Evolutionary conservation across 169 alveolate species (phyloP).

Genomic region (Ichthyophthirius multifiliis): DNA sequence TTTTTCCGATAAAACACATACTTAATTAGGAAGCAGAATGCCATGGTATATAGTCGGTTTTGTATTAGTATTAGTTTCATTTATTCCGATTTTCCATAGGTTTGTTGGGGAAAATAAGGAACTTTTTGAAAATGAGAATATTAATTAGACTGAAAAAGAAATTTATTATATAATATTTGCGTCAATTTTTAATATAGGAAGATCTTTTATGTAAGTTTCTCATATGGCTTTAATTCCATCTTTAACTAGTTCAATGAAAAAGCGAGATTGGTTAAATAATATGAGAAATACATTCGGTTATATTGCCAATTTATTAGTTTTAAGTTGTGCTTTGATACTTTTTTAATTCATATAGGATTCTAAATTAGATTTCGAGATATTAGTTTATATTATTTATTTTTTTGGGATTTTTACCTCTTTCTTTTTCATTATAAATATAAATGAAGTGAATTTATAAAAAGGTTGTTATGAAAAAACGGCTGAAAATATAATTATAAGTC

Average conservation of each 20-base stretch:
- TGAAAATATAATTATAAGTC: not conserved
- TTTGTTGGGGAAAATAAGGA: not conserved
- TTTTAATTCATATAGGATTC: constrained; percentile 12
- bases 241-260: constrained; percentile 43
- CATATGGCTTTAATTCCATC: constrained; percentile 74
- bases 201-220: constrained; percentile 77
- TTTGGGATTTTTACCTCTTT: constrained; percentile 38
- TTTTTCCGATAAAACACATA: constrained; percentile 52
- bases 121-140: not conserved
- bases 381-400: constrained; percentile 28
- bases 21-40: constrained; percentile 57
- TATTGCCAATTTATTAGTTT: constrained; percentile 46
- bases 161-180: constrained; percentile 56
- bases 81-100: constrained; percentile 40
- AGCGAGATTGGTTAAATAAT: constrained; percentile 50
- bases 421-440: constrained; percentile 32
- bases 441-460: constrained; percentile 41
- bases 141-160: not conserved
- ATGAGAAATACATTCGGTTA: constrained; percentile 58
- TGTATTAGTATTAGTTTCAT: constrained; percentile 43
- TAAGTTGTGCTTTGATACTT: constrained; percentile 26
- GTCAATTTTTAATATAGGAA: constrained; percentile 71
- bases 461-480: constrained; percentile 30
- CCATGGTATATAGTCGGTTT: constrained; percentile 71
- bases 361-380: constrained; percentile 22